Evolutionary conservation across 176 grass and related monocot species (phyloP), one percentile per base, ranked within the genome.

Genomic region (Juncus inflexus): DNA sequence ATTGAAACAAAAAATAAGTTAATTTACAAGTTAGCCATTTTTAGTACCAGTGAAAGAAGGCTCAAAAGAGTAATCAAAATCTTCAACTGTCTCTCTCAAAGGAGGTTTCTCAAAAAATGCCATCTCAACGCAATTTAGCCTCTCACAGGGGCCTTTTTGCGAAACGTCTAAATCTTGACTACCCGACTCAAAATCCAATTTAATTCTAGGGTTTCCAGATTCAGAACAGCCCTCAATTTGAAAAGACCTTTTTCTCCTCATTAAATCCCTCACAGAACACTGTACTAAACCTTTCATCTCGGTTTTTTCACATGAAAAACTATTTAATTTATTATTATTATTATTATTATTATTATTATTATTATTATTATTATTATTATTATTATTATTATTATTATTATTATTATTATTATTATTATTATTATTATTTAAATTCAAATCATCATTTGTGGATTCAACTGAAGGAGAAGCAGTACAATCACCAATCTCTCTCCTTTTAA

Each of bases 211-310:
- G 71, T 60, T 88, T 74, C 72, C 81, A 81, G 83, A 80, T 50
- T 88, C 79, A 66, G 66, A 78, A 28, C 19, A 28, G 19, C 76
- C 71, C 64, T 83, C 87, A 83, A 49, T 55, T 47, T 11, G 77
- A 70, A 76, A 86, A 74, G 58, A 80, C 61, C 87, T 80, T 61
- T 66, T 90, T 72, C 59, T 80, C 37, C 87, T 91, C 91, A 96
- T 96, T 40, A 91, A 79, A 54, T 96, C 91, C 42, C 91, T 91
- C 64, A 91, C 62, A 83, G 91, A 96, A 76, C 75, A 70, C 15
- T 65, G 45, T 15, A 43, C 14, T 69, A 70, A 70, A 70, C 67
- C 42, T 5, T 5, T 40, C 15, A 11, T 70, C 67, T 58, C 53
- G 7, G 4, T 14, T 28, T 11, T 37, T 15, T 45, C 67, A 56